Evolutionary conservation across 208 protist species (phyloP).

Genomic region (Tritrichomonas foetus): DNA sequence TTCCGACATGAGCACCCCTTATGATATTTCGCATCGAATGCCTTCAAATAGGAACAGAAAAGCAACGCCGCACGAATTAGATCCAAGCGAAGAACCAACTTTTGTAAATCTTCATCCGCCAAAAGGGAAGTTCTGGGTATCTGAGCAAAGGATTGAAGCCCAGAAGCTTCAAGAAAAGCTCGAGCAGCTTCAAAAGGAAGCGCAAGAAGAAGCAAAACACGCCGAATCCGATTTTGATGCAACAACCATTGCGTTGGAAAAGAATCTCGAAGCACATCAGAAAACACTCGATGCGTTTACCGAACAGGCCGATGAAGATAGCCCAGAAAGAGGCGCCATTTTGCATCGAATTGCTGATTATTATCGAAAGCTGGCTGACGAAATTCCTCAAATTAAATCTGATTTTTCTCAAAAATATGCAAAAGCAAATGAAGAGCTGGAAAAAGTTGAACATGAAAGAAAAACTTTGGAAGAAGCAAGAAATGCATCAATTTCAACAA

Average conservation of each 20-base stretch:
- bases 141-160: background rate
- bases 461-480: background rate
- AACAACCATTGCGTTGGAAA: background rate
- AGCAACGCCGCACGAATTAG: background rate
- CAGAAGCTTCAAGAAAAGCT: background rate
- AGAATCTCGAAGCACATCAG: background rate
- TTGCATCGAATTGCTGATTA: background rate
- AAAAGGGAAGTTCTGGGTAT: background rate
- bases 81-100: background rate
- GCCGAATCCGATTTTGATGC: background rate
- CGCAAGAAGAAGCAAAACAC: background rate
- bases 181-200: background rate
- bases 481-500: background rate
- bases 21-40: slow-evolving; percentile 4
- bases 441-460: background rate
- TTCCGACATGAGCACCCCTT: background rate
- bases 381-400: background rate
- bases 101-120: background rate
- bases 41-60: background rate
- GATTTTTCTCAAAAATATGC: background rate
- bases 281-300: background rate
- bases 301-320: background rate
- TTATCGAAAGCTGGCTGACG: background rate
- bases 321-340: background rate
- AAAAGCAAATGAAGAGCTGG: background rate